Evolutionary conservation across 768 basidiomycete genomes (phyloP).

Genomic region (Coprinellus micaceus): DNA sequence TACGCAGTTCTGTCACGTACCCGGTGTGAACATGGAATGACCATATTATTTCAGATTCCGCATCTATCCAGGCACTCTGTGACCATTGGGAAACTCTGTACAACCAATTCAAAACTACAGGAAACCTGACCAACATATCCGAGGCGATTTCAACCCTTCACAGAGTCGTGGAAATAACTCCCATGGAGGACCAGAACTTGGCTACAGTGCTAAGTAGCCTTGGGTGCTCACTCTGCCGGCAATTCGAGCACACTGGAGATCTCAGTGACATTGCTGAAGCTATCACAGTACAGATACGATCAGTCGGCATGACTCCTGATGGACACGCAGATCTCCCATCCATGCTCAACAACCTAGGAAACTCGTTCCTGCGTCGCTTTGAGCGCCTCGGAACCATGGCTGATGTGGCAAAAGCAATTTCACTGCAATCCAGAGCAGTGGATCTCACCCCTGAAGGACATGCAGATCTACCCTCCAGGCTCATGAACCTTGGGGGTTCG

Average conservation of each 20-base stretch:
- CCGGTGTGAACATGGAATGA: too few relatives aligned
- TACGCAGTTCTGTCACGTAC: too few relatives aligned
- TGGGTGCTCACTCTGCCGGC: too few relatives aligned
- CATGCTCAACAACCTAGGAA: not conserved
- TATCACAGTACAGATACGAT: too few relatives aligned
- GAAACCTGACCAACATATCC: slow-evolving; percentile 23
- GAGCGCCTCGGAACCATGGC: slow-evolving; percentile 19
- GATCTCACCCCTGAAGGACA: slow-evolving; percentile 16
- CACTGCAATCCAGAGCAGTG: slow-evolving; percentile 10
- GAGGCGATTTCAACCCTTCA: slow-evolving; percentile 7
- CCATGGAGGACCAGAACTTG: slow-evolving; percentile 5
- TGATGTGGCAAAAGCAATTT: slow-evolving; percentile 25
- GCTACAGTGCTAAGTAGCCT: too few relatives aligned
- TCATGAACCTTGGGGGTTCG: slow-evolving; percentile 20
- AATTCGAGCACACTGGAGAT: too few relatives aligned
- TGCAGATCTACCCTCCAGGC: slow-evolving; percentile 12
- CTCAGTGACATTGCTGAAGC: too few relatives aligned
- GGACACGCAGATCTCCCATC: slow-evolving; percentile 1
- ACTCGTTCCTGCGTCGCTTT: slow-evolving; percentile 17
- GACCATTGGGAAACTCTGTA: too few relatives aligned
- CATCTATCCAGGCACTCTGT: too few relatives aligned
- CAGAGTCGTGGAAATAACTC: slow-evolving; percentile 9
- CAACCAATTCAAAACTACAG: slow-evolving; percentile 18
- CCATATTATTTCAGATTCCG: too few relatives aligned
- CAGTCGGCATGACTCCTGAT: too few relatives aligned